These are phyloP conservation scores for Spinellus fusiger DNA, from an alignment of 192 early-diverging fungal species.

Conservation along the genomic window DNA sequence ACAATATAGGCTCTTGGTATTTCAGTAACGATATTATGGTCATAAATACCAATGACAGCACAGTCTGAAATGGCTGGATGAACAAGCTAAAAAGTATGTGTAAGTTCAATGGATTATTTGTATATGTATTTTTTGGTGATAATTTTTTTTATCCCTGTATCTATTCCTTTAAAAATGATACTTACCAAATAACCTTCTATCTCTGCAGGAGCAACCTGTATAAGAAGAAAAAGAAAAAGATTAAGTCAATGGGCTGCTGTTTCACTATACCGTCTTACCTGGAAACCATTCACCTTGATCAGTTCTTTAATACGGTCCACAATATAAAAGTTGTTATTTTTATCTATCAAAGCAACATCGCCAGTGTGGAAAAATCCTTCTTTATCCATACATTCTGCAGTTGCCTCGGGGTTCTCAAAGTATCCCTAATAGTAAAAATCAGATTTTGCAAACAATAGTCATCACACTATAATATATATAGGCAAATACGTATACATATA, in stretches of 20 bases:
- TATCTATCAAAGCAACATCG: conserved; percentile 49
- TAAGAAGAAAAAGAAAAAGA: too few species aligned
- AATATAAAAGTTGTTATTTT: conserved; percentile 55
- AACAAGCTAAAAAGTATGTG: background rate
- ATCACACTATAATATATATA: too few species aligned
- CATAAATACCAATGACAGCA: conserved; percentile 67
- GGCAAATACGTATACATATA: too few species aligned
- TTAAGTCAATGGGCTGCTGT: too few species aligned
- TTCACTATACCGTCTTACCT: conserved; percentile 50
- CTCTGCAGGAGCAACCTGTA: conserved; percentile 67
- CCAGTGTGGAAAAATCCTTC: conserved; percentile 54
- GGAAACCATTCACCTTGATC: conserved; percentile 47
- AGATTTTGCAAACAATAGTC: background rate
- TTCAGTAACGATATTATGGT: conserved; percentile 63
- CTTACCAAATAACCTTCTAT: conserved; percentile 58
- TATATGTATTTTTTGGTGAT: background rate
- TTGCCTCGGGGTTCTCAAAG: conserved; percentile 38
- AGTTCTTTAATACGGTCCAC: conserved; percentile 72
- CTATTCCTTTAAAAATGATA: conserved; percentile 50
- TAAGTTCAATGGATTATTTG: background rate
- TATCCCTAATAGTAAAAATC: conserved; percentile 18
- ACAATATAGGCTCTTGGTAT: conserved; percentile 79
- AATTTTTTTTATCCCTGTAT: too few species aligned
- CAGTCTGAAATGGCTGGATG: conserved; percentile 48
- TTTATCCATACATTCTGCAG: conserved; percentile 30